Evolutionary conservation across 1,139 yeast genomes (phyloP).

Genomic region (Spathaspora sp.): DNA sequence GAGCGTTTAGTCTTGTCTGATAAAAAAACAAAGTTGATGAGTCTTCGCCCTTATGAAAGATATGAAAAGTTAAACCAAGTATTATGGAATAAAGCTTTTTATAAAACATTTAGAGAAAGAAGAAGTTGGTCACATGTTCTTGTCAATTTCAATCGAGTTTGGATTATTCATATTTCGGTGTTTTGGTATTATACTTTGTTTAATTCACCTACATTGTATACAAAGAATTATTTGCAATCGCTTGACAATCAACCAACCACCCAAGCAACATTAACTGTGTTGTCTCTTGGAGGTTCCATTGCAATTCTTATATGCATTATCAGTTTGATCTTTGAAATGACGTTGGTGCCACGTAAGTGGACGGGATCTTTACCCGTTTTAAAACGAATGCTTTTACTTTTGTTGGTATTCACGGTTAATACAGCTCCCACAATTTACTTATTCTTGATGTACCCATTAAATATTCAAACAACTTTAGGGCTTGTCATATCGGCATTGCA

Average conservation of each 20-base stretch:
- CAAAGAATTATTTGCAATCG: slow-evolving; percentile 43
- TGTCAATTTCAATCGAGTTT: slow-evolving; percentile 58
- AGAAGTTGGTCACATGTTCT: slow-evolving; percentile 62
- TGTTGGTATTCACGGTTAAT: slow-evolving; percentile 28
- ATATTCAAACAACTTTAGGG: slow-evolving; percentile 27
- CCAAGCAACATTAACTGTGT: slow-evolving; percentile 44
- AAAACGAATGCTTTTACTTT: slow-evolving; percentile 32
- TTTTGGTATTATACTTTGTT: slow-evolving; percentile 61
- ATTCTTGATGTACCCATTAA: slow-evolving; percentile 26
- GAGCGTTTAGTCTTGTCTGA: slow-evolving; percentile 41
- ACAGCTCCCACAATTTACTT: slow-evolving; percentile 44
- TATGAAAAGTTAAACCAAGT: slow-evolving; percentile 43
- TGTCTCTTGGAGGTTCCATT: slow-evolving; percentile 53
- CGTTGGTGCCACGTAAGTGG: slow-evolving; percentile 56
- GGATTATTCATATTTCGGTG: slow-evolving; percentile 58
- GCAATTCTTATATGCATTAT: slow-evolving; percentile 43
- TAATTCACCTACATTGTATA: slow-evolving; percentile 56
- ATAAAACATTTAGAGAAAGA: slow-evolving; percentile 55
- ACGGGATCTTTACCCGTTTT: slow-evolving; percentile 50
- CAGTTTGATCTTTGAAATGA: slow-evolving; percentile 43
- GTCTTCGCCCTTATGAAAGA: slow-evolving; percentile 45
- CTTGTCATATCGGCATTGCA: slow-evolving; percentile 42
- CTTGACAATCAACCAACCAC: slow-evolving; percentile 50
- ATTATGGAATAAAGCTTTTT: slow-evolving; percentile 51
- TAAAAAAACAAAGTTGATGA: slow-evolving; percentile 37